Percentiles rank a stretch among this genome's conserved stretches.
Conservation (phyloP, 1,284 basidiomycete genomes). For the Rhizopogon hawkerae region DNA sequence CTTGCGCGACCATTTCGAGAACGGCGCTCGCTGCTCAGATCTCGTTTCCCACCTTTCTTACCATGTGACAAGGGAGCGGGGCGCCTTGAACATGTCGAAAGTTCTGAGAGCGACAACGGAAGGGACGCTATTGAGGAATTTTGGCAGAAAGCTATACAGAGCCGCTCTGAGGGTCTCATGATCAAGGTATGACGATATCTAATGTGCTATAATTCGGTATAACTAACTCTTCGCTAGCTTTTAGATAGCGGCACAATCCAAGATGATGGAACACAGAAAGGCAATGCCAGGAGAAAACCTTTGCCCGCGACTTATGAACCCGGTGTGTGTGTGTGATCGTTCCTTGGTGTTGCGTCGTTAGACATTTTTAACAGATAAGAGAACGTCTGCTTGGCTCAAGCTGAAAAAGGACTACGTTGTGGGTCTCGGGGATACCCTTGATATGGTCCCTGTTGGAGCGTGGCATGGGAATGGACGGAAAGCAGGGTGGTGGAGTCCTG, state of each 20-base stretch:
- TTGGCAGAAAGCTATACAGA: conserved; percentile 73
- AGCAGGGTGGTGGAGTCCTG: conserved; percentile 88
- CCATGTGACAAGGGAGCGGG: conserved; percentile 46
- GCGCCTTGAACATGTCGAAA: conserved; percentile 70
- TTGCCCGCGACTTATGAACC: conserved; percentile 88
- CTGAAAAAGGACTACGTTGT: conserved; percentile 76
- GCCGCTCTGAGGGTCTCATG: conserved; percentile 89
- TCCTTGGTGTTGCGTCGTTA: conserved; percentile 1
- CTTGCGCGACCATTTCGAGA: conserved; percentile 67
- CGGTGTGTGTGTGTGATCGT: conserved; percentile 32
- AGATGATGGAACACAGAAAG: conserved; percentile 28
- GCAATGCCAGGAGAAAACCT: conserved; percentile 51
- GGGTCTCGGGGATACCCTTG: conserved; percentile 55
- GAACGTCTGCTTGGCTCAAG: conserved; percentile 74
- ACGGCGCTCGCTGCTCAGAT: conserved; percentile 58
- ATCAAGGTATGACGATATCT: conserved; percentile 58
- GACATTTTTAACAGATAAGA: conserved; percentile 44
- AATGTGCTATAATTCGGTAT: background rate
- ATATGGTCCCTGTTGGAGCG: conserved; percentile 70
- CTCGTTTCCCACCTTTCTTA: conserved; percentile 47
- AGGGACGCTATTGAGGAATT: conserved; percentile 66
- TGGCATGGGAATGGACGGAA: conserved; percentile 95
- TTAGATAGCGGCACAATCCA: conserved; percentile 45
- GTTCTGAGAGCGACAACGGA: conserved; percentile 63
- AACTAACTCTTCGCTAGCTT: conserved; percentile 34